Evolutionary conservation across 768 basidiomycete genomes (phyloP).

Genomic region (Asterophora lycoperdoides): DNA sequence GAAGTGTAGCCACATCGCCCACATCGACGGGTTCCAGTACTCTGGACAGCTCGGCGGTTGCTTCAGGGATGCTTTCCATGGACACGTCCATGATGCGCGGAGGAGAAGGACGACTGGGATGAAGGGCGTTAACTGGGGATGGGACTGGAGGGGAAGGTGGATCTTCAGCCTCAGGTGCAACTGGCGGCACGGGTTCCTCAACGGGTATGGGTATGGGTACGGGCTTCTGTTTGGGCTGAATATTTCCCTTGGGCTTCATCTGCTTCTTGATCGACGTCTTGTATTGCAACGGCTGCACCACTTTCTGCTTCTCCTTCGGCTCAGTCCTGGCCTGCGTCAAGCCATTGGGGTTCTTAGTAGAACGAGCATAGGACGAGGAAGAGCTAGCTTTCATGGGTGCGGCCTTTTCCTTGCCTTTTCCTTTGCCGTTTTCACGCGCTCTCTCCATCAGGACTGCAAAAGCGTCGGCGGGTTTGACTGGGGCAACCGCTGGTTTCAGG

Average conservation of each 20-base stretch:
- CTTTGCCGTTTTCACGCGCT: conserved; percentile 16
- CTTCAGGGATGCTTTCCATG: background rate
- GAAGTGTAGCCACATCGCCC: no score
- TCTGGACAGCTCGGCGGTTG: background rate
- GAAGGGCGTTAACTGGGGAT: background rate
- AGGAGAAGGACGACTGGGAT: conserved; percentile 2
- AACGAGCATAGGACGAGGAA: conserved; percentile 7
- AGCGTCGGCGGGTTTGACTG: conserved; percentile 23
- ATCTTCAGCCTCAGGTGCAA: background rate
- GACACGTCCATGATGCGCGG: conserved; percentile 4
- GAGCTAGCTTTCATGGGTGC: conserved; percentile 9
- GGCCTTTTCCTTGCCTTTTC: conserved; percentile 21
- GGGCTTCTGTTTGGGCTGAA: conserved; percentile 24
- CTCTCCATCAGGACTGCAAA: conserved; percentile 31
- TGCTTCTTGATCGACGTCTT: conserved; percentile 32
- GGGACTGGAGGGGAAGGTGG: conserved; percentile 2
- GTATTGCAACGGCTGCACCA: conserved; percentile 5
- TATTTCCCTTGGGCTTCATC: conserved; percentile 29
- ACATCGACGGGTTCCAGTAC: no score
- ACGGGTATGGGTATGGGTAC: conserved; percentile 12
- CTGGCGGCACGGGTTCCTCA: background rate
- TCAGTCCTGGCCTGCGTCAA: no score
- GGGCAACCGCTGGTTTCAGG: conserved; percentile 8
- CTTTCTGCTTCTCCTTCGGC: conserved; percentile 11
- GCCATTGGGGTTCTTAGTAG: no score